Evolutionary conservation across 768 basidiomycete genomes (phyloP).

Genomic region (Rhodosporidiobolus sp.): DNA sequence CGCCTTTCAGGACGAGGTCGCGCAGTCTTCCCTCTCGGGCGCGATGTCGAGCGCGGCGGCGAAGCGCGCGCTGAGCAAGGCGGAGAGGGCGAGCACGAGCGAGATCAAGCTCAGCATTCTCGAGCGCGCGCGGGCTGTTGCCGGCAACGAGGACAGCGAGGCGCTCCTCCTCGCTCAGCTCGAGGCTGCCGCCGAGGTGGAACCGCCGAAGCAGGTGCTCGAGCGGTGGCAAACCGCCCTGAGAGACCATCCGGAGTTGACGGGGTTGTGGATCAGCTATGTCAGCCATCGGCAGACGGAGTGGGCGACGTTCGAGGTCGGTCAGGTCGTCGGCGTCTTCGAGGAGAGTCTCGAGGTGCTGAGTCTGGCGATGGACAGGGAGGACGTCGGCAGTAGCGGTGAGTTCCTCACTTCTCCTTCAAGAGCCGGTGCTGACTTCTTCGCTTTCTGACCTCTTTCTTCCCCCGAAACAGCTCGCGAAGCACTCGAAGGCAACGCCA

Average conservation of each 20-base stretch:
- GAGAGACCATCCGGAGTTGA: constrained; percentile 40
- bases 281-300: constrained; percentile 46
- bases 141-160: constrained; percentile 39
- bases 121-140: constrained; percentile 45
- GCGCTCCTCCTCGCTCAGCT: constrained; percentile 48
- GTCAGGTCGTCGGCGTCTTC: constrained; percentile 48
- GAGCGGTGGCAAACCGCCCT: constrained; percentile 48
- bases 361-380: constrained; percentile 12
- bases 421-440: constrained; percentile 19
- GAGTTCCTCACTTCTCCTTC: constrained; percentile 5
- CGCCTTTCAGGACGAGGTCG: constrained; percentile 41
- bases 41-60: constrained; percentile 19
- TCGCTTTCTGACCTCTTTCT: not conserved
- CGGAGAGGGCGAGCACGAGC: constrained; percentile 27
- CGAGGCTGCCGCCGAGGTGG: constrained; percentile 46
- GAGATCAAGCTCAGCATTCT: constrained; percentile 50
- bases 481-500: constrained; percentile 47
- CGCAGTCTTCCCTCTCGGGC: constrained; percentile 33
- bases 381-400: constrained; percentile 18
- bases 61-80: constrained; percentile 17
- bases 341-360: constrained; percentile 45
- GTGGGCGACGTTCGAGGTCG: constrained; percentile 44
- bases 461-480: constrained; percentile 33
- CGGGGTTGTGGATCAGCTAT: constrained; percentile 48
- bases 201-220: constrained; percentile 45